These are phyloP conservation scores for Garcileccinum viscosum DNA, from an alignment of 1,284 basidiomycete species.

Conservation along the genomic window DNA sequence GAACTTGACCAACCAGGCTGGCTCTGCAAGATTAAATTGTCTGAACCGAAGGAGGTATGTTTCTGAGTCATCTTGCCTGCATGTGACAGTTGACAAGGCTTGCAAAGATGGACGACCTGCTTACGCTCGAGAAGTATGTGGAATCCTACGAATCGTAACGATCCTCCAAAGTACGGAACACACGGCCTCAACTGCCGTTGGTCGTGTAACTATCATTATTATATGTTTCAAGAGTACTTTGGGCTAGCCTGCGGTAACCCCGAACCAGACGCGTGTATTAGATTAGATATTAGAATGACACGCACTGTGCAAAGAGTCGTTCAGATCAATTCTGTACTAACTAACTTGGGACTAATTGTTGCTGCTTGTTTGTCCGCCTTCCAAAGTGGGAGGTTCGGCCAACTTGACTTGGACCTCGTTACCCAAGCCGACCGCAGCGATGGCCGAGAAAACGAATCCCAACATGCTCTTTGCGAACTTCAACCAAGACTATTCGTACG, in stretches of 20 bases:
- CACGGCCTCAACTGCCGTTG: conserved; percentile 44
- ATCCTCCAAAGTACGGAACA: conserved; percentile 4
- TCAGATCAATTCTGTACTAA: background rate
- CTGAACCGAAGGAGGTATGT: conserved; percentile 75
- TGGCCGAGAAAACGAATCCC: conserved; percentile 40
- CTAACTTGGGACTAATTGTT: background rate
- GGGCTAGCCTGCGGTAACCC: conserved; percentile 1
- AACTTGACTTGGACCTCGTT: conserved; percentile 1
- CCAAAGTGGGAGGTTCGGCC: conserved; percentile 17
- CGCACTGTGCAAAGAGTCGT: background rate
- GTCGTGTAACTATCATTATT: background rate
- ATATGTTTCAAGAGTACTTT: conserved; percentile 4
- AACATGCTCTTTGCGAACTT: conserved; percentile 86
- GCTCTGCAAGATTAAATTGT: conserved; percentile 92
- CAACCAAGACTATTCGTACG: conserved; percentile 87
- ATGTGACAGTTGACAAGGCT: background rate
- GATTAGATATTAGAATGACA: conserved; percentile 10
- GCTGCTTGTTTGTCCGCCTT: conserved; percentile 18
- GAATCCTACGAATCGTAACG: conserved; percentile 63
- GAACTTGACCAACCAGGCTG: conserved; percentile 66
- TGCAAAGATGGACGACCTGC: conserved; percentile 71
- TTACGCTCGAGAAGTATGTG: conserved; percentile 84
- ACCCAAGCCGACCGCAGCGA: conserved; percentile 22
- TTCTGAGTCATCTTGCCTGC: conserved; percentile 42
- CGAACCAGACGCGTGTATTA: conserved; percentile 16